Conservation (phyloP, 208 protist species). For the Leishmania martiniquensis region DNA sequence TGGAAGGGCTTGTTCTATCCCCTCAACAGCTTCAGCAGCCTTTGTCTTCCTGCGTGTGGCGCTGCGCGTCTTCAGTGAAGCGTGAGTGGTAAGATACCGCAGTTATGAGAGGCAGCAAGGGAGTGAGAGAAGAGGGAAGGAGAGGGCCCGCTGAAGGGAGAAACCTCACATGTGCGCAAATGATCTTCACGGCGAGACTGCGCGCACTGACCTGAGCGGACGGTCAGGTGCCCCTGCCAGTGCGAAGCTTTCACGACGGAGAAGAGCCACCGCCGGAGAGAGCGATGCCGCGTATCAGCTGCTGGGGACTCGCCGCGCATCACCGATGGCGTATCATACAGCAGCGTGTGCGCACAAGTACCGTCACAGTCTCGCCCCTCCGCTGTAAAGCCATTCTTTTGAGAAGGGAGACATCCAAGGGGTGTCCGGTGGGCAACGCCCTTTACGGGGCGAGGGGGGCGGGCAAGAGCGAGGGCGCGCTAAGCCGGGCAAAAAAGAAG, state of each 20-base stretch:
- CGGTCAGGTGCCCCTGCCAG: neutral
- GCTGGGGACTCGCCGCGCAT: neutral
- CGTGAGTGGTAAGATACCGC: neutral
- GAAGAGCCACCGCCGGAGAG: neutral
- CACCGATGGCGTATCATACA: neutral
- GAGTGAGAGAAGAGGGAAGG: neutral
- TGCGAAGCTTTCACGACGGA: neutral
- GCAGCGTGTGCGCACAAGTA: neutral
- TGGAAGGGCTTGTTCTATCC: neutral
- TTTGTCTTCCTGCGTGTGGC: neutral
- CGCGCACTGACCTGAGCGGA: neutral
- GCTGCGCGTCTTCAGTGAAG: neutral
- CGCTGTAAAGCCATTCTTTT: neutral
- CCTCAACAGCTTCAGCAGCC: neutral
- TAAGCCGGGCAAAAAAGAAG: neutral
- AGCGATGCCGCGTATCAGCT: neutral
- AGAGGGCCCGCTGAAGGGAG: neutral
- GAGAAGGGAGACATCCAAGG: neutral
- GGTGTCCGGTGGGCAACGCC: neutral
- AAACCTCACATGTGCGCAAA: neutral
- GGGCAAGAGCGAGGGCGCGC: neutral
- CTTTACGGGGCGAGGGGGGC: neutral
- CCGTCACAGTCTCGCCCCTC: neutral
- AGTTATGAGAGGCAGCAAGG: neutral
- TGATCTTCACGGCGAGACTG: neutral